Evolutionary conservation across 805 yeast genomes (phyloP), one percentile per base, ranked within the genome.

Genomic region (Yamadazyma ubonensis): DNA sequence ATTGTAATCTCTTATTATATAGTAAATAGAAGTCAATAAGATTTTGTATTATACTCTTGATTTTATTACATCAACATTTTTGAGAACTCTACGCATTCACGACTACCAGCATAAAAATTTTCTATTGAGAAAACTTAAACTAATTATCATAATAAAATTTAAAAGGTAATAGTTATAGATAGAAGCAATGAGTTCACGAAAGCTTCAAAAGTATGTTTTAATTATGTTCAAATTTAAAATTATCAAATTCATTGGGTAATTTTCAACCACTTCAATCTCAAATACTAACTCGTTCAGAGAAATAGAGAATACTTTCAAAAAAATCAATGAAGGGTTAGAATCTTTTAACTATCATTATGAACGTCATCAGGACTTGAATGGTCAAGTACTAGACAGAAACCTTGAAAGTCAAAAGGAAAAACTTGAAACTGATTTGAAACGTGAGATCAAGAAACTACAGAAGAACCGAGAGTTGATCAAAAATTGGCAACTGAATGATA

Each of bases 391-490:
- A 42, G 51, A 47, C 15, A 58, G 52, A 10, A 55, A 60, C 44
- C 63, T 63, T 43, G 73, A 69, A 41, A 62, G 70, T 42, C 74
- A 70, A 44, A 63, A 69, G 52, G 70, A 65, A 38, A 70, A 70
- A 50, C 55, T 70, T 33, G 74, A 69, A 43, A 59, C 60, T 25
- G 75, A 70, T 43, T 54, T 70, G 45, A 70, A 70, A 52, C 67
- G 69, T 45, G 75, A 70, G 48, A 69, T 70, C 49, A 70, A 70
- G 45, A 65, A 67, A 44, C 57, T 70, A 36, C 75, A 70, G 45
- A 70, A 68, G 53, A 65, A 64, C 43, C 62, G 75, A 48, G 75
- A 70, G 42, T 69, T 67, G 45, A 70, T 70, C 47, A 70, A 70
- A 41, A 63, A 58, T 30, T 70, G 75, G 75, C 73, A 67, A 46